phyloP scores from a whole-genome alignment of 306 rosid species.

The Gillenia trifoliata region DNA sequence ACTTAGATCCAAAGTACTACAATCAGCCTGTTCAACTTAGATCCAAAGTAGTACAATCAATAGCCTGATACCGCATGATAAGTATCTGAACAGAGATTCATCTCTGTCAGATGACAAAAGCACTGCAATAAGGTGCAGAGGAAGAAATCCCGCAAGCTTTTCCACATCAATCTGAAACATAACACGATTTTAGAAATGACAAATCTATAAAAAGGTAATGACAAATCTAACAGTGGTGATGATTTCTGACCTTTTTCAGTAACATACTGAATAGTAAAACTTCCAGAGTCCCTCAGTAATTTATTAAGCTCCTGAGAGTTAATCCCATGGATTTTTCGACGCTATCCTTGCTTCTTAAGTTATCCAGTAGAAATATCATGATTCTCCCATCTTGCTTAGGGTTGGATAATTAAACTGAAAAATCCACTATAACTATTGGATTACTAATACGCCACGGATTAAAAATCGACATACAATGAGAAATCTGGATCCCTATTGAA shows the following conservation, averaged over 20 bases:
- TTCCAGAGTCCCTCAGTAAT: slow-evolving; percentile 72
- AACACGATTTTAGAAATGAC: slow-evolving; percentile 17
- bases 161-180: slow-evolving; percentile 75
- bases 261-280: slow-evolving; percentile 50
- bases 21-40: slow-evolving; percentile 80
- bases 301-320: slow-evolving; percentile 59
- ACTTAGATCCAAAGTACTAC: no score
- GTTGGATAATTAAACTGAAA: no score
- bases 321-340: no score
- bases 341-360: no score
- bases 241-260: slow-evolving; percentile 56
- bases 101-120: slow-evolving; percentile 52
- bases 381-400: no score
- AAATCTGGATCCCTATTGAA: no score
- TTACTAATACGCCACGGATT: no score
- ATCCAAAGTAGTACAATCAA: no score
- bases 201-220: slow-evolving; percentile 9
- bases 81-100: slow-evolving; percentile 56
- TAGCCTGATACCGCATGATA: slow-evolving; percentile 70
- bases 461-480: no score
- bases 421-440: no score
- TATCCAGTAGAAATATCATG: no score
- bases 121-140: slow-evolving; percentile 69
- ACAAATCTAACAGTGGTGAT: background rate
- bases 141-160: slow-evolving; percentile 74